These are phyloP conservation scores for Leishmania martiniquensis DNA, from an alignment of 208 protist genomes.

Conservation along the genomic window DNA sequence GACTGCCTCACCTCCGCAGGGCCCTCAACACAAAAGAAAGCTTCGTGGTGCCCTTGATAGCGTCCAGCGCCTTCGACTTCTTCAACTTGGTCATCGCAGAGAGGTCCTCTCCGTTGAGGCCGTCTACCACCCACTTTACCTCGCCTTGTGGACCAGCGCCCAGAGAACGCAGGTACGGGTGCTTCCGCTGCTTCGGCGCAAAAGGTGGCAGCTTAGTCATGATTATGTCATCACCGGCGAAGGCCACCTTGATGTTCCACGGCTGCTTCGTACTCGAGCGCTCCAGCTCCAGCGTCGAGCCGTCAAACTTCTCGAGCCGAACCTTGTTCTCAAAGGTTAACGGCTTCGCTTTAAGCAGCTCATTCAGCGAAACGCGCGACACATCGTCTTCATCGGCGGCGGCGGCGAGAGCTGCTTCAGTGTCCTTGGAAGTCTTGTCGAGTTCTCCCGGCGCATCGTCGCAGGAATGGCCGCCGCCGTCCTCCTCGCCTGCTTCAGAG, in stretches of 20 bases:
- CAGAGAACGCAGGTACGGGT: slow-evolving; percentile 55
- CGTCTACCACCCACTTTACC: slow-evolving; percentile 57
- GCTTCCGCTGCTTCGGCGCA: slow-evolving; percentile 15
- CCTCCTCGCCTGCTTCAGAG: slow-evolving; percentile 3
- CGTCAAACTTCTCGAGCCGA: slow-evolving; percentile 23
- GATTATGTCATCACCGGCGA: slow-evolving; percentile 45
- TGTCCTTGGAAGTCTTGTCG: not conserved
- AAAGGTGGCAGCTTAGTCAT: slow-evolving; percentile 53
- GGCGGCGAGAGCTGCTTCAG: not conserved
- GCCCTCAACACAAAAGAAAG: slow-evolving; percentile 29
- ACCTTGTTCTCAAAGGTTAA: slow-evolving; percentile 35
- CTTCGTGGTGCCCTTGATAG: slow-evolving; percentile 44
- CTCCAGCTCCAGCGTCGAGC: slow-evolving; percentile 18
- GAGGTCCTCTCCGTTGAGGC: slow-evolving; percentile 63
- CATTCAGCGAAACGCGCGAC: slow-evolving; percentile 16
- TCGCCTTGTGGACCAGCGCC: slow-evolving; percentile 33
- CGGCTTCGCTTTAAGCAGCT: slow-evolving; percentile 21
- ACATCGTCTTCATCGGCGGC: not conserved
- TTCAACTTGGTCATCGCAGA: slow-evolving; percentile 29
- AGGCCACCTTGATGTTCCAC: slow-evolving; percentile 61
- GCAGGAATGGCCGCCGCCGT: not conserved
- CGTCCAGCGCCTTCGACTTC: slow-evolving; percentile 43
- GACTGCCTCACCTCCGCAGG: slow-evolving; percentile 10
- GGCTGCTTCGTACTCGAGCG: slow-evolving; percentile 9
- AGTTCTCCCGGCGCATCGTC: not conserved